A percentile compares a stretch with the other conserved stretches of the same genome.
These are phyloP conservation scores for Rhodotorula glutinis DNA, from an alignment of 1,284 basidiomycete genomes.

Conservation along the genomic window DNA sequence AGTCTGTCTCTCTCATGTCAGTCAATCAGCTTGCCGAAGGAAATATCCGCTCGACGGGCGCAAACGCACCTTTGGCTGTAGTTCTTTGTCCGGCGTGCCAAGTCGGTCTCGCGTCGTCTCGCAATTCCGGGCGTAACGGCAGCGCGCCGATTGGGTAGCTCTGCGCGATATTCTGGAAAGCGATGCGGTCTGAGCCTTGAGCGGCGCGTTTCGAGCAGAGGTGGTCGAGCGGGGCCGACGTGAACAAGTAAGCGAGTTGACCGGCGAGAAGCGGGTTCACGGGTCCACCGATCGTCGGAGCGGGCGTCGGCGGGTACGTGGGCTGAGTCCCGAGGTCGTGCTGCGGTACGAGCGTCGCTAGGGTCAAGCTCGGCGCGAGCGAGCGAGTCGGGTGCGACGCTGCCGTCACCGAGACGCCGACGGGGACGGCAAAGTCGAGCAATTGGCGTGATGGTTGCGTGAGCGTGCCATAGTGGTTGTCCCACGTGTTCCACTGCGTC, in stretches of 20 bases:
- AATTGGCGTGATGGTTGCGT: constrained; percentile 67
- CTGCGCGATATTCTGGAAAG: constrained; percentile 84
- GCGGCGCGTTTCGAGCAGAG: constrained; percentile 50
- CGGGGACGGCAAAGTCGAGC: constrained; percentile 47
- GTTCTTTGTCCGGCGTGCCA: constrained; percentile 74
- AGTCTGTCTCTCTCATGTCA: too few species aligned
- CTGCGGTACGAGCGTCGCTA: constrained; percentile 38
- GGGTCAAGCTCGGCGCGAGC: constrained; percentile 43
- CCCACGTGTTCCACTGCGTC: constrained; percentile 78
- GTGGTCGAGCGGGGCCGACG: constrained; percentile 22
- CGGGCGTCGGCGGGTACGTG: constrained; percentile 24
- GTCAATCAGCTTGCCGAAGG: too few species aligned
- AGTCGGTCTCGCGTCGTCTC: constrained; percentile 59
- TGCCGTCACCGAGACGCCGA: constrained; percentile 46
- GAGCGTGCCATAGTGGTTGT: constrained; percentile 88
- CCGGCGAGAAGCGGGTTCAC: constrained; percentile 45
- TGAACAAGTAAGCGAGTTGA: constrained; percentile 72
- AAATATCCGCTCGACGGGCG: too few species aligned
- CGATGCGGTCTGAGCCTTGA: constrained; percentile 64
- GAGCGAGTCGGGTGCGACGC: constrained; percentile 42
- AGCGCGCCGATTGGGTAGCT: constrained; percentile 75
- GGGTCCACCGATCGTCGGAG: constrained; percentile 41
- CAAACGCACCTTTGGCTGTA: constrained; percentile 63
- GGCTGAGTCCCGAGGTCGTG: constrained; percentile 18
- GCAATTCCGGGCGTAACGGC: constrained; percentile 68